These are phyloP conservation scores for Amaranthus hypochondriacus DNA, from an alignment of 148 eudicot genomes.

Conservation along the genomic window DNA sequence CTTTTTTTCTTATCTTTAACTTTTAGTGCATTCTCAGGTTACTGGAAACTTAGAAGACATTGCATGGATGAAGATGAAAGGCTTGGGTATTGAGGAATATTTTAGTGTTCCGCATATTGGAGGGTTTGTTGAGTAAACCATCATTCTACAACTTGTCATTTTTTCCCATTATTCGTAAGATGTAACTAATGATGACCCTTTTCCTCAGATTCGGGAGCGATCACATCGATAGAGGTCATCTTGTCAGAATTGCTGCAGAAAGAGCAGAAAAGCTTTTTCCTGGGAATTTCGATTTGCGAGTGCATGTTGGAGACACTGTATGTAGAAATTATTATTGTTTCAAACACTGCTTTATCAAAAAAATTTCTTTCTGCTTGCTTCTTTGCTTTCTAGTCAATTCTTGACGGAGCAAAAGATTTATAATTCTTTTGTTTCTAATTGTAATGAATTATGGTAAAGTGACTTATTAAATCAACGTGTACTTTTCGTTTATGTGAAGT, in stretches of 20 bases:
- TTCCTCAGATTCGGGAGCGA: slow-evolving; percentile 26
- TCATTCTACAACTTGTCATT: not conserved
- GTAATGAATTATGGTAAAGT: no score
- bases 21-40: not conserved
- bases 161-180: not conserved
- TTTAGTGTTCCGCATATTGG: slow-evolving; percentile 22
- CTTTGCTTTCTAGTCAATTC: not conserved
- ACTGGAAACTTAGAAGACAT: slow-evolving; percentile 29
- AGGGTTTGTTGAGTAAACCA: slow-evolving; percentile 15
- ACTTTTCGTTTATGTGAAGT: no score
- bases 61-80: slow-evolving; percentile 27
- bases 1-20: not conserved
- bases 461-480: no score
- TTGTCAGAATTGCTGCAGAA: slow-evolving; percentile 25
- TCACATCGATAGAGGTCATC: slow-evolving; percentile 23
- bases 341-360: not conserved
- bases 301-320: slow-evolving; percentile 27
- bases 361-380: not conserved
- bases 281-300: slow-evolving; percentile 25
- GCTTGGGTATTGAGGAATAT: slow-evolving; percentile 24
- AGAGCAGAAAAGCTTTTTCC: slow-evolving; percentile 20
- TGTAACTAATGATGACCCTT: not conserved
- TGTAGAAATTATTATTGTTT: not conserved
- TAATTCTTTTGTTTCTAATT: no score
- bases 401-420: no score